phyloP scores from a whole-genome alignment of 2,329 filamentous ascomycete genomes.

The Botrytis squamosa region DNA sequence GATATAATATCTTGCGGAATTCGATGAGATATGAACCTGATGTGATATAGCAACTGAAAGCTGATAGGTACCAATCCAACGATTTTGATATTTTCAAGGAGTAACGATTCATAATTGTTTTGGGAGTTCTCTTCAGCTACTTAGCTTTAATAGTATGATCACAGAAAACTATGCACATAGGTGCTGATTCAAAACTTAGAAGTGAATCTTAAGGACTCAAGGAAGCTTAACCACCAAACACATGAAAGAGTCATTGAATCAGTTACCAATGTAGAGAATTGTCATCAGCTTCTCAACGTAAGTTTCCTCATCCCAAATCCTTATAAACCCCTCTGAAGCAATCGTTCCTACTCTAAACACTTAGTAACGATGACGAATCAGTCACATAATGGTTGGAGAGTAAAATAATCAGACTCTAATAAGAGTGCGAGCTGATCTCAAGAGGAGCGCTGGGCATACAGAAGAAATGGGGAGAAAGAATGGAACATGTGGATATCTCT shows the following conservation, averaged over 20 bases:
- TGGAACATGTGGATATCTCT: neutral
- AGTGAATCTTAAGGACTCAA: neutral
- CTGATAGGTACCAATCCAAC: neutral
- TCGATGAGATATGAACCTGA: neutral
- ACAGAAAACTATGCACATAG: neutral
- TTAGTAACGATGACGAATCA: too few relatives aligned
- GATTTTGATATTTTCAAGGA: neutral
- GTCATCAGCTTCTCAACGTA: neutral
- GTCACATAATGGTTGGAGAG: too few relatives aligned
- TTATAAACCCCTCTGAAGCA: neutral
- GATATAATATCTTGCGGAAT: neutral
- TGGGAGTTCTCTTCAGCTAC: neutral
- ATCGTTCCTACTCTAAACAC: neutral
- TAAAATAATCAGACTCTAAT: rapidly evolving
- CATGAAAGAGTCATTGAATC: neutral
- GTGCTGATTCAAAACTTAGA: neutral
- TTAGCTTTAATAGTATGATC: neutral
- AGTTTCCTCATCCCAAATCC: neutral
- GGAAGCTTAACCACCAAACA: neutral
- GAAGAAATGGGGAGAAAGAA: too few relatives aligned
- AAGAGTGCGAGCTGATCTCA: neutral
- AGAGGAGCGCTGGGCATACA: too few relatives aligned
- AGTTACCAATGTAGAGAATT: neutral
- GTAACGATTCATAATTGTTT: neutral
- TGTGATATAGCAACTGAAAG: neutral